A percentile compares a stretch with the other conserved stretches of the same genome.
Evolutionary conservation across 306 rosid species (phyloP).

Genomic region (Vigna nakashimae): DNA sequence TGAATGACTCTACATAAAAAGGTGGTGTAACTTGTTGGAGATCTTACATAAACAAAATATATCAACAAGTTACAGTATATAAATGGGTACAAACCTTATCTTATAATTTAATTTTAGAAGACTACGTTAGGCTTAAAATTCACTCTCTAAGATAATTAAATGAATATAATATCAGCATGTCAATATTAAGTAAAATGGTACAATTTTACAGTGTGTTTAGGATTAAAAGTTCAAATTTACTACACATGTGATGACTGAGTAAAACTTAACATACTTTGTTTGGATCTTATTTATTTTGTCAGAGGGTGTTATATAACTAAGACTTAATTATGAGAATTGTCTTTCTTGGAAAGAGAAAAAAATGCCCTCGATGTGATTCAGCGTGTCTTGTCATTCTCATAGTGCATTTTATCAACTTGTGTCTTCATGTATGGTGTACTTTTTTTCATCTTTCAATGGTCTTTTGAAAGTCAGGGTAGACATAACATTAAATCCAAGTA

Average conservation of each 20-base stretch:
- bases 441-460: not conserved
- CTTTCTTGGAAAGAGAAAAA: constrained; percentile 17
- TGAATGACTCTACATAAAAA: not conserved
- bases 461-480: constrained; percentile 25
- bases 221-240: constrained; percentile 1
- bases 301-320: constrained; percentile 5
- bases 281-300: constrained; percentile 8
- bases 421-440: constrained; percentile 8
- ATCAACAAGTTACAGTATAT: too few species aligned
- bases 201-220: constrained; percentile 2
- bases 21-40: not conserved
- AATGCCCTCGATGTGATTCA: constrained; percentile 3
- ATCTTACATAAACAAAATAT: too few species aligned
- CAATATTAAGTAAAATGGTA: constrained; percentile 29
- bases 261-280: not conserved
- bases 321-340: constrained; percentile 12
- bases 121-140: too few species aligned
- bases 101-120: too few species aligned
- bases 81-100: too few species aligned
- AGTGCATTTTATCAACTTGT: constrained; percentile 20
- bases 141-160: not conserved
- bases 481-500: constrained; percentile 12
- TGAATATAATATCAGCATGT: constrained; percentile 9
- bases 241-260: constrained; percentile 19
- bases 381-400: constrained; percentile 3